These are phyloP conservation scores for Anisodus tanguticus DNA, from an alignment of 257 asterid genomes.

Conservation along the genomic window DNA sequence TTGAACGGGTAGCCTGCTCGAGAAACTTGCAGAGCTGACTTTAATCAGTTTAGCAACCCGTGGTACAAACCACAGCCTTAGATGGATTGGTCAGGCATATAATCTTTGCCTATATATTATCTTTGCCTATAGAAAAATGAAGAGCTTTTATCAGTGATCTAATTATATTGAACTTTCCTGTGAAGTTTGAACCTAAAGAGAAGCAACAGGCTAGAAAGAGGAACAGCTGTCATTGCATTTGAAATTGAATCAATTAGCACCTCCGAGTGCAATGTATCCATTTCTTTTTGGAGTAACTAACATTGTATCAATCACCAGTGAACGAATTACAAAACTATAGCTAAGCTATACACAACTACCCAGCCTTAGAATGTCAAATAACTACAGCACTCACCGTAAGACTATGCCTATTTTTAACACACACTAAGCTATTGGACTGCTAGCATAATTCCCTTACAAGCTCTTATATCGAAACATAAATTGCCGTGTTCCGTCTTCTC, in stretches of 20 bases:
- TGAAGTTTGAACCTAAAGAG: neutral
- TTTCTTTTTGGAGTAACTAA: neutral
- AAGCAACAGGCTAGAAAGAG: neutral
- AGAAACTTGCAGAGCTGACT: neutral
- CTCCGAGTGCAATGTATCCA: neutral
- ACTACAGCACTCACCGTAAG: neutral
- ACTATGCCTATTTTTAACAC: no score
- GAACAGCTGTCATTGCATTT: constrained; percentile 8
- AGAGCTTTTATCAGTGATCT: neutral
- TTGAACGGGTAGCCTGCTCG: neutral
- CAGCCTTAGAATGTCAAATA: neutral
- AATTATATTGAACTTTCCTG: neutral
- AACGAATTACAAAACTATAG: neutral
- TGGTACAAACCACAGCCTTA: neutral
- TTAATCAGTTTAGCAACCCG: neutral
- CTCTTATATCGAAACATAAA: no score
- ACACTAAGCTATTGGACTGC: no score
- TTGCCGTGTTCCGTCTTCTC: no score
- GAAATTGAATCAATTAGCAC: neutral
- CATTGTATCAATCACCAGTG: neutral
- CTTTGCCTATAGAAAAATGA: neutral
- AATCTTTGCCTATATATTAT: neutral
- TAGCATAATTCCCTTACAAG: no score
- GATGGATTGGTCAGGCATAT: neutral
- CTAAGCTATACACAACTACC: neutral